phyloP scores from a whole-genome alignment of 176 grass and related monocot species.

The barley (Hordeum vulgare) region DNA sequence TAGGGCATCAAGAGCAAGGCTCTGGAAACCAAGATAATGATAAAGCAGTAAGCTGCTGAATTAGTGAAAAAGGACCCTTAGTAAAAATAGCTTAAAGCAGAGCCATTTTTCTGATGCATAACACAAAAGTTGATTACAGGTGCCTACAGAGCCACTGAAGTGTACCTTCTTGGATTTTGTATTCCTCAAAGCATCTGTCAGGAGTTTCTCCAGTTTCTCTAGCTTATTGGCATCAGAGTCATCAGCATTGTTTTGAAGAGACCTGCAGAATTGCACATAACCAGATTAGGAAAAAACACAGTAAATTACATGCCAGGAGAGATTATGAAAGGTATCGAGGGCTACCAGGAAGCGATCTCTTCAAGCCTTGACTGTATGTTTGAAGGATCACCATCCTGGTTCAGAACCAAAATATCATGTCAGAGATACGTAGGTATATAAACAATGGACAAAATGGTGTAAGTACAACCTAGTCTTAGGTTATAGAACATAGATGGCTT shows the following conservation, averaged over 20 bases:
- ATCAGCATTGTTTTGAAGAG: conserved; percentile 27
- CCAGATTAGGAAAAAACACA: background rate
- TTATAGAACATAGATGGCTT: background rate
- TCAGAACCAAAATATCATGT: conserved; percentile 23
- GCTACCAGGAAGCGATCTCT: conserved; percentile 45
- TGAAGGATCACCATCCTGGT: conserved; percentile 23
- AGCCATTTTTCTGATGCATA: background rate
- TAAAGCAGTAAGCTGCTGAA: background rate
- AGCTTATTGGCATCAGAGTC: conserved; percentile 37
- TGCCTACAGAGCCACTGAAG: background rate
- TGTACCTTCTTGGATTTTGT: conserved; percentile 52
- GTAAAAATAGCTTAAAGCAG: background rate
- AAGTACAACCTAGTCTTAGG: background rate
- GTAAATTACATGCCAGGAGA: background rate
- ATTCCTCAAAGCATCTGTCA: conserved; percentile 35
- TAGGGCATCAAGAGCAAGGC: background rate
- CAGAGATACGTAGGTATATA: background rate
- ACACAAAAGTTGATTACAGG: background rate
- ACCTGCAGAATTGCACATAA: conserved; percentile 27
- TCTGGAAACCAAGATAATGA: background rate
- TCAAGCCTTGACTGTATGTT: conserved; percentile 27
- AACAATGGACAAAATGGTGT: background rate
- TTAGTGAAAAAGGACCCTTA: no score
- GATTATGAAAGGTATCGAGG: background rate
- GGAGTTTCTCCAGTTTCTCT: conserved; percentile 45